Percentiles rank a stretch among this genome's conserved stretches.
These are phyloP conservation scores for Butyriboletus appendiculatus DNA, from an alignment of 1,284 basidiomycete genomes.

Conservation along the genomic window DNA sequence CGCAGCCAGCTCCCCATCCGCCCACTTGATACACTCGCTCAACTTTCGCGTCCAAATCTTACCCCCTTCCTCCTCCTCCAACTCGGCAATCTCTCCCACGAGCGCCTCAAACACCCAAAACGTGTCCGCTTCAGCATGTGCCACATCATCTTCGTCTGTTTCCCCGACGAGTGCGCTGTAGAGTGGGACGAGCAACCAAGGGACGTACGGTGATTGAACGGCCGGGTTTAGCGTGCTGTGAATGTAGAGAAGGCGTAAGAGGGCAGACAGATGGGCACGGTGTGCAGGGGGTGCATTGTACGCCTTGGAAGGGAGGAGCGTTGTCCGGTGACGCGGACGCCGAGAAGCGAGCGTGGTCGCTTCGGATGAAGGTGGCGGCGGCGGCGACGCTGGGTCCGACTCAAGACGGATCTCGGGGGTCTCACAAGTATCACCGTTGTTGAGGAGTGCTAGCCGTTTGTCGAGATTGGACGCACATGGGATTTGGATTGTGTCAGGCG, in stretches of 20 bases:
- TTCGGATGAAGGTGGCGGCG: neutral
- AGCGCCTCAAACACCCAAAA: conserved; percentile 81
- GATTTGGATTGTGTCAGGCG: conserved; percentile 50
- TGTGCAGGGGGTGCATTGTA: conserved; percentile 51
- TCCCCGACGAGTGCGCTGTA: conserved; percentile 65
- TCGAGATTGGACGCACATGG: conserved; percentile 54
- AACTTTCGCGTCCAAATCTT: conserved; percentile 64
- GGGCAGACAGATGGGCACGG: conserved; percentile 59
- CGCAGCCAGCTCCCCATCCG: conserved; percentile 61
- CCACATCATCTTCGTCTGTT: conserved; percentile 56
- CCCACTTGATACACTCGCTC: conserved; percentile 62
- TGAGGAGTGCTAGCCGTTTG: conserved; percentile 50
- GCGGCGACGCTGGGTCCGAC: conserved; percentile 29
- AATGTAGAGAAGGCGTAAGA: conserved; percentile 71
- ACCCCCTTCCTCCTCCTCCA: conserved; percentile 65
- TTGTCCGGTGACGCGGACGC: conserved; percentile 41
- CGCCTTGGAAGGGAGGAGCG: conserved; percentile 51
- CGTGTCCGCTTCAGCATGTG: conserved; percentile 74
- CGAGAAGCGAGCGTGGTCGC: conserved; percentile 19
- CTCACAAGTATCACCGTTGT: conserved; percentile 25
- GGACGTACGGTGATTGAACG: conserved; percentile 64
- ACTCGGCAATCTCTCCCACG: conserved; percentile 68
- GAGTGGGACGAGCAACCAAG: conserved; percentile 68
- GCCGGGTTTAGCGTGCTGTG: conserved; percentile 73
- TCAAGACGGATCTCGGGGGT: conserved; percentile 62